Percentiles rank a stretch among this genome's conserved stretches.
These are phyloP conservation scores for Solanum acaule DNA, from an alignment of 257 asterid genomes.

Conservation along the genomic window DNA sequence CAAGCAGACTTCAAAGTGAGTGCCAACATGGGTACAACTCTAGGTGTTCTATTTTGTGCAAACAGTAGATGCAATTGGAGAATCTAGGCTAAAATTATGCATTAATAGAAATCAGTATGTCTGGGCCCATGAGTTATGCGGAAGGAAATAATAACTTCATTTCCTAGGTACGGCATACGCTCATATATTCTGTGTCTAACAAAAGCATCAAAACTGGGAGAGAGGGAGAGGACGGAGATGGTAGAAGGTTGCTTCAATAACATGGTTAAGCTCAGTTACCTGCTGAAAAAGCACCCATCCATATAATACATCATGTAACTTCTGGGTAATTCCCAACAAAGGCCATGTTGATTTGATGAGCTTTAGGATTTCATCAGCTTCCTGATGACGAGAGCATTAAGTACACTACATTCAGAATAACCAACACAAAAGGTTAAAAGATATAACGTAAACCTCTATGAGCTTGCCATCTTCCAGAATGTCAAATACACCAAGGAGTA, in stretches of 20 bases:
- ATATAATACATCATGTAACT: slow-evolving; percentile 66
- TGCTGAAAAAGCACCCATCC: slow-evolving; percentile 94
- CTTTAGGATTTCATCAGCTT: slow-evolving; percentile 72
- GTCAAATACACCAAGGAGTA: slow-evolving; percentile 79
- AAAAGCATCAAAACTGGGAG: neutral
- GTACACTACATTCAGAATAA: slow-evolving; percentile 1
- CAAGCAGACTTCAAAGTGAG: neutral
- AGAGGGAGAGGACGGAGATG: neutral
- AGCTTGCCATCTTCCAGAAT: slow-evolving; percentile 85
- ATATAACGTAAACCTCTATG: slow-evolving; percentile 54
- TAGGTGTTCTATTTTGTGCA: neutral
- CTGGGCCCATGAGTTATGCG: neutral
- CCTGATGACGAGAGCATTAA: slow-evolving; percentile 40
- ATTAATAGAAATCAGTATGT: neutral
- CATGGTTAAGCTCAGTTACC: slow-evolving; percentile 31
- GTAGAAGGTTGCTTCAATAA: neutral
- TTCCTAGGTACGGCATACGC: neutral
- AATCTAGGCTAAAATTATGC: neutral
- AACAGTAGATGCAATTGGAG: neutral
- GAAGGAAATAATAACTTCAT: neutral
- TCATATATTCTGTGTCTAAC: neutral
- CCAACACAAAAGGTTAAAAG: neutral
- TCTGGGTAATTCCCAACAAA: slow-evolving; percentile 73
- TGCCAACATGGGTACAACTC: neutral
- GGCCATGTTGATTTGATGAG: slow-evolving; percentile 78